Evolutionary conservation across 1,139 yeast species (phyloP), one percentile per base, ranked within the genome.

Genomic region (Kodamaea sp.): DNA sequence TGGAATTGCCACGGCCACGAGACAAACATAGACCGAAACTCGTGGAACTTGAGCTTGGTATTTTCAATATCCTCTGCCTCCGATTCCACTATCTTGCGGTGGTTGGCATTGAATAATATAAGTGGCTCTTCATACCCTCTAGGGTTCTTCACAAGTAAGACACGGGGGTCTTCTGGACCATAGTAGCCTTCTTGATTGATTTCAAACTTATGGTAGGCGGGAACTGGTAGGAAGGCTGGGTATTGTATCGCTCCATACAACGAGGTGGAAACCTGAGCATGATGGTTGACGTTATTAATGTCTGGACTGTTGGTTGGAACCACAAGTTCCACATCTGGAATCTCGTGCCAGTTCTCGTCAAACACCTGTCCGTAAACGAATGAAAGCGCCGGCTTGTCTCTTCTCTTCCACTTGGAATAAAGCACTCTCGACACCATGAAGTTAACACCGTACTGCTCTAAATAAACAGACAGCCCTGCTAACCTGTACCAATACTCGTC

Each of bases 311-410:
- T 44, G 12, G 42, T 39, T 24, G 74, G 75, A 0, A 67, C 60
- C 10, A 63, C 52, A 30, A 67, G 43, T 24, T 59, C 51, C 7
- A 61, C 53, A 22, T 55, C 58, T 15, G 47, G 47, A 15, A 73
- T 44, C 50, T 74, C 79, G 13, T 64, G 53, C 80, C 80, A 76
- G 32, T 69, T 48, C 18, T 55, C 46, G 44, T 73, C 74, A 50
- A 53, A 76, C 4, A 72, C 39, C 47, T 76, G 80, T 5, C 68
- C 62, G 43, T 73, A 71, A 14, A 70, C 50, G 16, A 66, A 47
- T 16, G 70, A 63, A 3, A 66, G 25, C 4, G 55, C 40, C 1
- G 73, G 71, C 32, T 51, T 51, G 50, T 63, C 46, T 34, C 67
- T 51, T 14, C 37, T 41, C 1, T 59, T 60, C n/a, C 38, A 42